Conservation (phyloP, 108 stramenopile species). For the Cylindrotheca fusiformis region DNA sequence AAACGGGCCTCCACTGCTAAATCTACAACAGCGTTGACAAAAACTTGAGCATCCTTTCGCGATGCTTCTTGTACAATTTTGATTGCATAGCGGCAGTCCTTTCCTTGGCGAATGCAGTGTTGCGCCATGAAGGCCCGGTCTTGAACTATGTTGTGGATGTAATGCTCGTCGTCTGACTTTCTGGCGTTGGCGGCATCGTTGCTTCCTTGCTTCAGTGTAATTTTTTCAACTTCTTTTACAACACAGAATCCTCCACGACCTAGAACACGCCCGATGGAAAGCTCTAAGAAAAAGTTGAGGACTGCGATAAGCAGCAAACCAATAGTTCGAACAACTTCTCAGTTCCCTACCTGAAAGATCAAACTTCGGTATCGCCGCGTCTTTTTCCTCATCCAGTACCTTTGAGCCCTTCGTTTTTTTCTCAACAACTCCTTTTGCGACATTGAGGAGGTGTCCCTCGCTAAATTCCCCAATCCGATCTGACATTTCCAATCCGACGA, state of each 20-base stretch:
- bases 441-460: constrained; percentile 54
- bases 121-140: constrained; percentile 75
- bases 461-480: constrained; percentile 46
- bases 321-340: background rate
- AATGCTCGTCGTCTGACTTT: constrained; percentile 58
- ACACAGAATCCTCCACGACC: constrained; percentile 84
- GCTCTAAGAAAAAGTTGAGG: constrained; percentile 36
- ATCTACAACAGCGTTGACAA: constrained; percentile 76
- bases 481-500: no score
- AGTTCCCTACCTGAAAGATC: constrained; percentile 44
- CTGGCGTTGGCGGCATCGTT: constrained; percentile 11
- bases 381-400: constrained; percentile 57
- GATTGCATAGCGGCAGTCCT: constrained; percentile 83
- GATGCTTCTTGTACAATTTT: constrained; percentile 67
- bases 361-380: constrained; percentile 65
- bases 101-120: constrained; percentile 69
- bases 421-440: constrained; percentile 54
- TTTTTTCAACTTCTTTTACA: constrained; percentile 62
- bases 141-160: constrained; percentile 65
- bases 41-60: constrained; percentile 51
- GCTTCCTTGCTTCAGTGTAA: constrained; percentile 16
- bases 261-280: constrained; percentile 64
- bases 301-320: background rate
- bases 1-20: constrained; percentile 79
- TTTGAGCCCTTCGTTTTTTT: constrained; percentile 53